Evolutionary conservation across 225 moss, liverwort and hornwort genomes (phyloP), one percentile per base, ranked within the genome.

Genomic region (Physcomitrium patens): DNA sequence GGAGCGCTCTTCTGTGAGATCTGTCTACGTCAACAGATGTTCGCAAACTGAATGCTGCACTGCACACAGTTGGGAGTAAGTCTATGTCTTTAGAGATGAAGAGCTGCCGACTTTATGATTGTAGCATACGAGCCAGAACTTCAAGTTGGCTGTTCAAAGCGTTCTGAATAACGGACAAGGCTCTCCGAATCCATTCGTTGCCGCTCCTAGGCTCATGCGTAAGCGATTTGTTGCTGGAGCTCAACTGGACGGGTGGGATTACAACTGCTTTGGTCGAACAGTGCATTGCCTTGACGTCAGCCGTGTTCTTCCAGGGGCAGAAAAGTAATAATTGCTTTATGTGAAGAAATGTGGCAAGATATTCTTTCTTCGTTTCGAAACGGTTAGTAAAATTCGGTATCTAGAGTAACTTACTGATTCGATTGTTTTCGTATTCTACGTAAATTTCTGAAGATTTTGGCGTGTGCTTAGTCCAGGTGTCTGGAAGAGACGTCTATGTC

Each of bases 1-100:
- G 18, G 63, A 70, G 63, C 63, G 62, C 3, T 52, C 69, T 27
- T 69, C 18, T 4, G 69, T 69, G 31, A 63, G 55, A 70, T 53
- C 69, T 68, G 52, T 52, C 42, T 68, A 9, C 50, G 12, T 26
- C 51, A 68, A 48, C 51, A 43, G 50, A 51, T 60, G 50, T 68
- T 60, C 19, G 69, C 45, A 26, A 54, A 27, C 52, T 54, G 28
- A 53, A n/a, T 13, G 28, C 27, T 46, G 27, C 19, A 70, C 28
- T 70, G 63, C 47, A 47, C 19, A n/a, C 22, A 26, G 1, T 20
- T 10, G 44, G 11, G 64, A 45, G 28, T 55, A 18, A 55, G 20
- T 63, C 31, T 63, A 46, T 45, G 63, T 64, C 16, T 14, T 31
- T 47, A 63, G 63, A 63, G 41, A 55, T 54, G 63, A 15, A 53